These are phyloP conservation scores for Trypanosomatidae sp. DNA, from an alignment of 208 protist species.

Conservation along the genomic window DNA sequence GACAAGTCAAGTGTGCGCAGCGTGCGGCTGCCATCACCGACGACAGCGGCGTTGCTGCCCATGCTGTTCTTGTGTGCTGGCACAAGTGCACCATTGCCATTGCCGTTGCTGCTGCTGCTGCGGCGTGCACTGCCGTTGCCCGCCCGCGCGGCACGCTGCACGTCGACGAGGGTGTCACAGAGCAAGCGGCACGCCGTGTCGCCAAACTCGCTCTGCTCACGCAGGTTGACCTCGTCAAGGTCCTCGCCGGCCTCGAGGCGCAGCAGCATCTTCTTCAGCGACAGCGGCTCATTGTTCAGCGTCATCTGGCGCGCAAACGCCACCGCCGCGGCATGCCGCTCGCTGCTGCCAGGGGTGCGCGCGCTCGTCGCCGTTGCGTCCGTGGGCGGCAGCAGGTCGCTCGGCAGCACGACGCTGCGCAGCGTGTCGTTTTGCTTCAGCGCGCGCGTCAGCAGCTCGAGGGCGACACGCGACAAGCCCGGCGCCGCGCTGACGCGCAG, in stretches of 20 bases:
- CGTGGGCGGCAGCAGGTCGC: too few species aligned
- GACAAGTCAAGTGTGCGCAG: constrained; percentile 38
- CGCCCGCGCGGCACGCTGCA: too few species aligned
- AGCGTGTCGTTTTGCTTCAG: constrained; percentile 44
- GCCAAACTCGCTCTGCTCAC: constrained; percentile 22
- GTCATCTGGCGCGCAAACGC: constrained; percentile 34
- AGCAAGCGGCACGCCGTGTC: constrained; percentile 49
- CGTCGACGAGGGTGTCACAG: constrained; percentile 23
- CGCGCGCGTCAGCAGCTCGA: constrained; percentile 10
- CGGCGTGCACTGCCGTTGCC: too few species aligned
- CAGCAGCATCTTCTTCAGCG: constrained; percentile 42
- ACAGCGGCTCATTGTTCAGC: constrained; percentile 45
- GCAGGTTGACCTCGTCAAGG: constrained; percentile 37
- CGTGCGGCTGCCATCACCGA: constrained; percentile 23
- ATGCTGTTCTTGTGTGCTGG: too few species aligned
- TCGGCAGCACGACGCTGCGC: constrained; percentile 14
- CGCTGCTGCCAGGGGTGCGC: too few species aligned
- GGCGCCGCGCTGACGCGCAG: constrained; percentile 36
- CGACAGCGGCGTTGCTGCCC: too few species aligned
- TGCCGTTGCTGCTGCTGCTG: too few species aligned
- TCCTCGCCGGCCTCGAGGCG: constrained; percentile 28
- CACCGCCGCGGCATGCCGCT: constrained; percentile 6
- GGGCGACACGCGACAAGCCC: constrained; percentile 26
- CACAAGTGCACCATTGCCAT: too few species aligned
- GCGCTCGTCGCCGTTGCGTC: too few species aligned